Conservation (phyloP, 1,139 yeast species). For the Geotrichum aggregatum region DNA sequence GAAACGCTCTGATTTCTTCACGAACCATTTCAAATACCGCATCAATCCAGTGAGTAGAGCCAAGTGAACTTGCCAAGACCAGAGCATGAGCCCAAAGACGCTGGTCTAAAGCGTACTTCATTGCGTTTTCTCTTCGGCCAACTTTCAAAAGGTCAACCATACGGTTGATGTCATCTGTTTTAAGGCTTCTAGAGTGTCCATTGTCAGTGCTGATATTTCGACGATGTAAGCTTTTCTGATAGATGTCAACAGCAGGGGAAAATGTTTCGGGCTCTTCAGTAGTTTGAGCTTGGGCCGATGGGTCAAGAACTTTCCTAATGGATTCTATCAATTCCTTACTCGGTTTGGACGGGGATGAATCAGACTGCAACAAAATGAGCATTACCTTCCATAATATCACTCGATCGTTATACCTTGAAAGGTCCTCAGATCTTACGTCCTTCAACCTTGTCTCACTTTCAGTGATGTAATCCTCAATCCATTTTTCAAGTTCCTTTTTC, state of each 20-base stretch:
- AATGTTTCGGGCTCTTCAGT: slow-evolving; percentile 22
- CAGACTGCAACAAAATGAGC: slow-evolving; percentile 30
- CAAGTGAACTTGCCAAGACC: slow-evolving; percentile 61
- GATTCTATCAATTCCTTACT: slow-evolving; percentile 9
- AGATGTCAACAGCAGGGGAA: slow-evolving; percentile 22
- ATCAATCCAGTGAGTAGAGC: slow-evolving; percentile 58
- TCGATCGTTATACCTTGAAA: slow-evolving; percentile 26
- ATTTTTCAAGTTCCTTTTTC: slow-evolving; percentile 60
- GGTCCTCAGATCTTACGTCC: slow-evolving; percentile 20
- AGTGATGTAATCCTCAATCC: slow-evolving; percentile 42
- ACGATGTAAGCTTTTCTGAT: slow-evolving; percentile 12
- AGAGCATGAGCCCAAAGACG: slow-evolving; percentile 82
- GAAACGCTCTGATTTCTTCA: slow-evolving; percentile 40
- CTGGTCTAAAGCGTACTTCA: slow-evolving; percentile 56
- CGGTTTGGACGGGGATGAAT: slow-evolving; percentile 24
- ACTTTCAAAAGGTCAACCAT: slow-evolving; percentile 46
- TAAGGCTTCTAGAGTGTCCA: slow-evolving; percentile 35
- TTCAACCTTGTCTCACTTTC: slow-evolving; percentile 10
- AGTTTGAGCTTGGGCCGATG: slow-evolving; percentile 21
- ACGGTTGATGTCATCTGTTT: slow-evolving; percentile 29
- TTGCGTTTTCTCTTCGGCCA: slow-evolving; percentile 67
- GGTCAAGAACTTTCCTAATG: slow-evolving; percentile 19
- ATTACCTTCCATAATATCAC: slow-evolving; percentile 36
- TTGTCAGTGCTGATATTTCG: slow-evolving; percentile 24
- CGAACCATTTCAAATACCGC: slow-evolving; percentile 52